phyloP scores from a whole-genome alignment of 1,284 basidiomycete species.

The Puccinia coronata region DNA sequence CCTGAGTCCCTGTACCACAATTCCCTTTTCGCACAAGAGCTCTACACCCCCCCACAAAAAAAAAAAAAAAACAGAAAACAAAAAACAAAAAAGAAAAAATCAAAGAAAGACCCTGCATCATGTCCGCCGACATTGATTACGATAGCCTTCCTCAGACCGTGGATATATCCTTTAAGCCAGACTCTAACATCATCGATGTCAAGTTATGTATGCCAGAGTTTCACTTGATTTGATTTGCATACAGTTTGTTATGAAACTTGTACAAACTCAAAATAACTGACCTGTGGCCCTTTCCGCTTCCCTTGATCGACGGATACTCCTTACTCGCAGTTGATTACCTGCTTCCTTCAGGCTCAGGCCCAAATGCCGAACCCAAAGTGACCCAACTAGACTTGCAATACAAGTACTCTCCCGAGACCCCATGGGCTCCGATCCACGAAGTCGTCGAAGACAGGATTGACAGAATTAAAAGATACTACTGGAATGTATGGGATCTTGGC shows the following conservation, averaged over 20 bases:
- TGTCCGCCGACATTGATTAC: slow-evolving; percentile 41
- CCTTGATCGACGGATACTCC: background rate
- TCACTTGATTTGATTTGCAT: no score
- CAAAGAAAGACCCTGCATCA: background rate
- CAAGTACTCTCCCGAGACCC: slow-evolving; percentile 49
- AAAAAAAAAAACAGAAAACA: no score
- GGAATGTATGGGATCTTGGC: slow-evolving; percentile 93
- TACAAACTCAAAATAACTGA: no score
- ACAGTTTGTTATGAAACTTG: no score
- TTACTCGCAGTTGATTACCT: slow-evolving; percentile 30
- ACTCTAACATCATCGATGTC: slow-evolving; percentile 44
- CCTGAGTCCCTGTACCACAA: no score
- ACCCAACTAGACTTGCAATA: slow-evolving; percentile 41
- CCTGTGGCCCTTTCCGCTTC: background rate
- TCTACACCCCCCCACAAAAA: background rate
- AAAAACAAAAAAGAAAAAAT: no score
- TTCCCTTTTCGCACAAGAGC: no score
- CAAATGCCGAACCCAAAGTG: slow-evolving; percentile 25
- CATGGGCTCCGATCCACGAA: slow-evolving; percentile 50
- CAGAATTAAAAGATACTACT: slow-evolving; percentile 63
- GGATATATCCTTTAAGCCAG: slow-evolving; percentile 30
- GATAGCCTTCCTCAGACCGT: slow-evolving; percentile 41
- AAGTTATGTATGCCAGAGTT: slow-evolving; percentile 30
- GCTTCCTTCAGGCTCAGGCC: background rate
- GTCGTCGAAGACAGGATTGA: slow-evolving; percentile 32